Percentiles rank a stretch among this genome's conserved stretches.
Conservation (phyloP, 352 stramenopile genomes). For the Pythium pyrilobum region DNA sequence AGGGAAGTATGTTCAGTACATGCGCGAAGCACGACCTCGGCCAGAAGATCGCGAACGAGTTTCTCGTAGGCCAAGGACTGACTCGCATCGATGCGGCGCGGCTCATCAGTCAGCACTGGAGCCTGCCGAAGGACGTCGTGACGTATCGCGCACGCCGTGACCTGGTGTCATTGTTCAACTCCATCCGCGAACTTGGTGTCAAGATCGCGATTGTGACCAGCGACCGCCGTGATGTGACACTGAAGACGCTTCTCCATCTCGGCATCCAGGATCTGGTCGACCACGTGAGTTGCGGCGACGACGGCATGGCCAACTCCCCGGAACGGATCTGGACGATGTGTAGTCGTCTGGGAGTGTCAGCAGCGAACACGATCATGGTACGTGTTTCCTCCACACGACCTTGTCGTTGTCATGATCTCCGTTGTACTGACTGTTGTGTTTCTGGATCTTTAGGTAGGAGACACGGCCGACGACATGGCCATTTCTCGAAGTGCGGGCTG, state of each 20-base stretch:
- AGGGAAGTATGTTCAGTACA: slow-evolving; percentile 24
- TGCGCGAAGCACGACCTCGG: slow-evolving; percentile 28
- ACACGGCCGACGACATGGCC: slow-evolving; percentile 42
- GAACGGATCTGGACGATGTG: slow-evolving; percentile 44
- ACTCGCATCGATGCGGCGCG: slow-evolving; percentile 5
- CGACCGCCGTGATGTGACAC: slow-evolving; percentile 32
- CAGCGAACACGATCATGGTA: slow-evolving; percentile 42
- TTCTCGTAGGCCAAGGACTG: slow-evolving; percentile 26
- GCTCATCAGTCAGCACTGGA: slow-evolving; percentile 26
- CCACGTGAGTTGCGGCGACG: slow-evolving; percentile 40
- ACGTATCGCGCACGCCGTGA: slow-evolving; percentile 27
- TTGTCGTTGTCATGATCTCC: neutral
- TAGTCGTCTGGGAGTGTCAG: slow-evolving; percentile 27
- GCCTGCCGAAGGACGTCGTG: slow-evolving; percentile 24
- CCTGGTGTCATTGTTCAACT: slow-evolving; percentile 25
- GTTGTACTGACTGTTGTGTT: neutral
- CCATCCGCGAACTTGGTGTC: slow-evolving; percentile 26
- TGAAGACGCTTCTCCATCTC: slow-evolving; percentile 27
- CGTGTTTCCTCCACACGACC: neutral
- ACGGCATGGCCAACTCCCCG: slow-evolving; percentile 21
- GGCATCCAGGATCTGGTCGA: slow-evolving; percentile 31
- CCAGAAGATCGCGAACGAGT: slow-evolving; percentile 20
- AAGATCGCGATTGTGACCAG: slow-evolving; percentile 51
- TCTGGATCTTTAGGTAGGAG: slow-evolving; percentile 25
- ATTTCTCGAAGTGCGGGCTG: slow-evolving; percentile 28